Conservation (phyloP, 371 early-diverging fungal genomes). For the Mortierella polycephala region DNA sequence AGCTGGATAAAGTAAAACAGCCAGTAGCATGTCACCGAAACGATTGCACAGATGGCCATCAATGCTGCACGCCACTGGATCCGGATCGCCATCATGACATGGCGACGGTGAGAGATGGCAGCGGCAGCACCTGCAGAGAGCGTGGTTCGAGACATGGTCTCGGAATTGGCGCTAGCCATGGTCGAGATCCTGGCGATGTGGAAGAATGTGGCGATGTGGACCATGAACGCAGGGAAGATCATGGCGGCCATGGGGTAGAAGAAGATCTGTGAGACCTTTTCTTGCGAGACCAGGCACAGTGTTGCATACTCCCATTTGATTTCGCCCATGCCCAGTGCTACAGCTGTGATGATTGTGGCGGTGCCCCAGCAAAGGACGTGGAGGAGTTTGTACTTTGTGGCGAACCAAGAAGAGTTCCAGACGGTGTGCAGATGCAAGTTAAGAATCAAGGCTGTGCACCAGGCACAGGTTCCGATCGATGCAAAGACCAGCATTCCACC, state of each 20-base stretch:
- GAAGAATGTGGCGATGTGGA: constrained; percentile 70
- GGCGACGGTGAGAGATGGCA: constrained; percentile 60
- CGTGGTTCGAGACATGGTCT: constrained; percentile 61
- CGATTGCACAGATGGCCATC: constrained; percentile 63
- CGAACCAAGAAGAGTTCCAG: constrained; percentile 70
- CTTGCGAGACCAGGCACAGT: constrained; percentile 65
- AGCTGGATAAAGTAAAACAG: constrained; percentile 70
- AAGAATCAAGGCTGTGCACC: constrained; percentile 71
- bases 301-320: constrained; percentile 72
- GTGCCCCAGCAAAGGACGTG: constrained; percentile 72
- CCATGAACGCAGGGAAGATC: constrained; percentile 65
- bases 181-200: constrained; percentile 68
- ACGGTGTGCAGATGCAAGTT: constrained; percentile 77
- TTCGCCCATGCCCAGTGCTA: constrained; percentile 58
- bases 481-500: constrained; percentile 66
- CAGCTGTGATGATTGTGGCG: constrained; percentile 61
- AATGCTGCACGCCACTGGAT: constrained; percentile 77
- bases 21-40: constrained; percentile 66
- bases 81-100: constrained; percentile 69
- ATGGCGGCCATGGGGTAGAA: constrained; percentile 72
- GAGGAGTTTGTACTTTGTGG: constrained; percentile 62
- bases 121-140: constrained; percentile 56
- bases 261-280: constrained; percentile 62
- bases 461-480: constrained; percentile 66
- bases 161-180: constrained; percentile 60